Conservation (phyloP, 495 filamentous ascomycete species). For the Aspergillus homomorphus region DNA sequence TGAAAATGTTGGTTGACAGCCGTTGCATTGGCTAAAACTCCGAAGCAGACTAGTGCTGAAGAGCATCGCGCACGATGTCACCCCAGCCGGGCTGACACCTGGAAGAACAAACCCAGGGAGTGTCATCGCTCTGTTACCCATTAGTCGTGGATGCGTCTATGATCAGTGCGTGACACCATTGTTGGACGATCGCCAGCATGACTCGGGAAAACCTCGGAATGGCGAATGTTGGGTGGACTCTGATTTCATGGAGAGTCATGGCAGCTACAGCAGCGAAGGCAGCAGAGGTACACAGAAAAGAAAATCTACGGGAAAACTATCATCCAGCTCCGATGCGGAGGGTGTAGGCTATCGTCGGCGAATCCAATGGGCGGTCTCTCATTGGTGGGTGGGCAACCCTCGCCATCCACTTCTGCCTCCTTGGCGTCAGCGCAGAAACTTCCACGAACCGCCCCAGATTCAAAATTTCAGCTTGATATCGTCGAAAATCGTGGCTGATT, state of each 20-base stretch:
- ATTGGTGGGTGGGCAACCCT: background rate
- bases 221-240: background rate
- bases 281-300: too few species aligned
- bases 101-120: too few species aligned
- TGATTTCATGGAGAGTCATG: background rate
- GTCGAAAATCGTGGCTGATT: too few species aligned
- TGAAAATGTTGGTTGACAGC: too few species aligned
- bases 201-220: background rate
- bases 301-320: background rate
- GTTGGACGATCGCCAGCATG: too few species aligned
- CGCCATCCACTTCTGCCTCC: background rate
- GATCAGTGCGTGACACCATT: too few species aligned
- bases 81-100: too few species aligned
- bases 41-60: too few species aligned
- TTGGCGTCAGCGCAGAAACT: background rate
- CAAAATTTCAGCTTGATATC: background rate
- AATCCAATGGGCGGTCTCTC: background rate
- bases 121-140: too few species aligned
- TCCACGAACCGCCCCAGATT: background rate
- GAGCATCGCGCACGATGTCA: too few species aligned
- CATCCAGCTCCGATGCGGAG: background rate
- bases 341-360: background rate
- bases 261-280: background rate
- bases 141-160: too few species aligned
- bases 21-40: too few species aligned